These are phyloP conservation scores for Malus hybrid DNA, from an alignment of 331 rosid genomes.

Conservation along the genomic window DNA sequence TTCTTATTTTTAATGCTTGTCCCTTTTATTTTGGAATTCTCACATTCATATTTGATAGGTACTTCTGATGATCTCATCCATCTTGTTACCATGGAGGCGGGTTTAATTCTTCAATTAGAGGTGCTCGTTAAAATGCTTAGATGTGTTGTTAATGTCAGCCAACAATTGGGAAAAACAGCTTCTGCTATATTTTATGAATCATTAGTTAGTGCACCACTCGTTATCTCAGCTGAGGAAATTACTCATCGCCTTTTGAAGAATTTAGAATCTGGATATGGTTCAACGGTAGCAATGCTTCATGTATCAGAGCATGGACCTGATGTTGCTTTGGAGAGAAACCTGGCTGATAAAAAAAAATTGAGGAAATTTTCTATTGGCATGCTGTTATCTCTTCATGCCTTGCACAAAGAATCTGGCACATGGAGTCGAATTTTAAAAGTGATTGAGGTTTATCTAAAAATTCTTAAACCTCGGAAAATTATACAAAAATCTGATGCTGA, in stretches of 20 bases:
- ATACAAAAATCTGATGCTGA: conserved; percentile 32
- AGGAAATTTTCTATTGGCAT: conserved; percentile 74
- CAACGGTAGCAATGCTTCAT: conserved; percentile 33
- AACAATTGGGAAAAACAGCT: conserved; percentile 73
- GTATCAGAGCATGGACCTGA: conserved; percentile 35
- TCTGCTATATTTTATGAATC: conserved; percentile 71
- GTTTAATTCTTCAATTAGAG: conserved; percentile 6
- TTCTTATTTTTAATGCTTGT: background rate
- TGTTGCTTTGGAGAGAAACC: conserved; percentile 44
- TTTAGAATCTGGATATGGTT: conserved; percentile 64
- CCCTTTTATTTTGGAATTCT: background rate
- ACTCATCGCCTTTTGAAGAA: conserved; percentile 50
- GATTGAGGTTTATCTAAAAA: conserved; percentile 62
- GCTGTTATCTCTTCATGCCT: conserved; percentile 78
- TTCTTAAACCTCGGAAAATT: conserved; percentile 69
- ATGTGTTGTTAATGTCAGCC: conserved; percentile 61
- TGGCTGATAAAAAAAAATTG: conserved; percentile 50
- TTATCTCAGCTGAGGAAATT: conserved; percentile 60
- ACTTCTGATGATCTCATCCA: conserved; percentile 57
- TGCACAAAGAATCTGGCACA: conserved; percentile 52
- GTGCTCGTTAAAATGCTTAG: conserved; percentile 54
- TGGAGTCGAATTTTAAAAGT: conserved; percentile 65
- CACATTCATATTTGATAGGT: conserved; percentile 33
- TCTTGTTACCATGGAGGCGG: conserved; percentile 15
- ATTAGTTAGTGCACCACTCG: conserved; percentile 39